Evolutionary conservation across 371 early-diverging fungal genomes (phyloP).

Genomic region (Coemansia sp.): DNA sequence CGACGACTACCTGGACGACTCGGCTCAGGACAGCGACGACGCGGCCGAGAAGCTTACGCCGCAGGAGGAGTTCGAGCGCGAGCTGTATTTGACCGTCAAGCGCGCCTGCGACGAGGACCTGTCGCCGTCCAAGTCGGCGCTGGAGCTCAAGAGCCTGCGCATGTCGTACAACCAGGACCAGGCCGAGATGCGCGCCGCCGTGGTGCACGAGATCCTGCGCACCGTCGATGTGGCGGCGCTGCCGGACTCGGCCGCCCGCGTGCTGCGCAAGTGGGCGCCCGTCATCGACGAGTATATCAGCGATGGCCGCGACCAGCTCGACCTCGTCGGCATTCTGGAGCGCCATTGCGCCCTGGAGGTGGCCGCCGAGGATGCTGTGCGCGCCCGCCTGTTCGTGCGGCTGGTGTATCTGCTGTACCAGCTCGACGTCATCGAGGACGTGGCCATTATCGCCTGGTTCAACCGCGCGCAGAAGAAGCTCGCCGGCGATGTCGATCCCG

Average conservation of each 20-base stretch:
- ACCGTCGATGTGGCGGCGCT: constrained; percentile 24
- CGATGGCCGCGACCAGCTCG: constrained; percentile 73
- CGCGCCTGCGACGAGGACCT: constrained; percentile 80
- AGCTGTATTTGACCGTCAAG: constrained; percentile 76
- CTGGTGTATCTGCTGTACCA: constrained; percentile 74
- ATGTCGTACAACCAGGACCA: constrained; percentile 86
- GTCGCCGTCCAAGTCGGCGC: constrained; percentile 69
- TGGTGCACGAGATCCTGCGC: constrained; percentile 49
- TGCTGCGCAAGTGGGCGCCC: constrained; percentile 68
- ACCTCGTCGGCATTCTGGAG: constrained; percentile 66
- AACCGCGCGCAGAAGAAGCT: constrained; percentile 56
- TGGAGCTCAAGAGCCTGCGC: constrained; percentile 88
- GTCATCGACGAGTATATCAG: constrained; percentile 69
- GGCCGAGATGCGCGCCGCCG: constrained; percentile 70
- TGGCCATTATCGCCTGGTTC: constrained; percentile 80
- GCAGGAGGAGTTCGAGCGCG: constrained; percentile 69
- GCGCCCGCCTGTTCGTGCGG: constrained; percentile 62
- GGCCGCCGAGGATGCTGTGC: constrained; percentile 47
- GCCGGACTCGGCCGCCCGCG: constrained; percentile 42
- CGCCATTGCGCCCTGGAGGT: constrained; percentile 51
- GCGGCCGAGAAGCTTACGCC: constrained; percentile 2
- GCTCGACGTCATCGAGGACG: constrained; percentile 80
- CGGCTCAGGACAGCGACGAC: constrained; percentile 3
- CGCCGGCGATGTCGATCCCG: constrained; percentile 23
- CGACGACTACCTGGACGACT: constrained; percentile 31